Evolutionary conservation across 768 basidiomycete genomes (phyloP).

Genomic region (Tylopilus cervinicoccineus): DNA sequence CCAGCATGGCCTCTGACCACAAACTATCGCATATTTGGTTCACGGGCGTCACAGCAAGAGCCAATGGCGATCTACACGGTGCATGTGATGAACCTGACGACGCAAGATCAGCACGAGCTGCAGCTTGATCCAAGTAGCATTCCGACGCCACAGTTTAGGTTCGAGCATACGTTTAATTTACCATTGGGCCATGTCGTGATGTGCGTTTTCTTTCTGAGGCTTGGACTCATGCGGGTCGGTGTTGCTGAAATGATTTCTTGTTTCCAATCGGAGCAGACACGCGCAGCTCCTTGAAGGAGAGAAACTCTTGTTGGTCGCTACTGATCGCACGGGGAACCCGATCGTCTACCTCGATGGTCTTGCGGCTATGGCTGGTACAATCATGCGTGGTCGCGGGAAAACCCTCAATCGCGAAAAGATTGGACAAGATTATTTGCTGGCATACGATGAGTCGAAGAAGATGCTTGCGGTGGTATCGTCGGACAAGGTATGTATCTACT

Average conservation of each 20-base stretch:
- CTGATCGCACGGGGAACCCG: conserved; percentile 33
- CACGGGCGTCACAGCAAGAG: conserved; percentile 11
- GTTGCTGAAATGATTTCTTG: not conserved
- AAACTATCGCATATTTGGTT: conserved; percentile 2
- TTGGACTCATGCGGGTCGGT: no score
- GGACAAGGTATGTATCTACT: conserved; percentile 32
- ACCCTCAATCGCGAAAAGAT: conserved; percentile 42
- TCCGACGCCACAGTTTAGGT: conserved; percentile 22
- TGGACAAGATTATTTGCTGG: conserved; percentile 40
- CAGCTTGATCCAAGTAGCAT: conserved; percentile 21
- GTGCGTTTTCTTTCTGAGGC: conserved; percentile 1
- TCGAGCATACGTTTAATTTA: conserved; percentile 14
- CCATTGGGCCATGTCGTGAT: conserved; percentile 17
- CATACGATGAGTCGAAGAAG: conserved; percentile 51
- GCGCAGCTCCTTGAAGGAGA: conserved; percentile 39
- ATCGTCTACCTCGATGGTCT: conserved; percentile 38
- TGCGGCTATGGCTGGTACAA: conserved; percentile 28
- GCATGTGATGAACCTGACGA: conserved; percentile 26
- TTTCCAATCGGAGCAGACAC: conserved; percentile 20
- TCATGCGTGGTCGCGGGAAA: conserved; percentile 28
- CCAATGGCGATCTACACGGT: conserved; percentile 20
- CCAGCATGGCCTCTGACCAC: not conserved
- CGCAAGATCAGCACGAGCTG: conserved; percentile 25
- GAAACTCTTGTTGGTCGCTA: conserved; percentile 40
- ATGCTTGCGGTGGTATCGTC: conserved; percentile 44